Base-by-base conservation (phyloP, 1,139 yeast species). In the Zygoascus sp. region DNA sequence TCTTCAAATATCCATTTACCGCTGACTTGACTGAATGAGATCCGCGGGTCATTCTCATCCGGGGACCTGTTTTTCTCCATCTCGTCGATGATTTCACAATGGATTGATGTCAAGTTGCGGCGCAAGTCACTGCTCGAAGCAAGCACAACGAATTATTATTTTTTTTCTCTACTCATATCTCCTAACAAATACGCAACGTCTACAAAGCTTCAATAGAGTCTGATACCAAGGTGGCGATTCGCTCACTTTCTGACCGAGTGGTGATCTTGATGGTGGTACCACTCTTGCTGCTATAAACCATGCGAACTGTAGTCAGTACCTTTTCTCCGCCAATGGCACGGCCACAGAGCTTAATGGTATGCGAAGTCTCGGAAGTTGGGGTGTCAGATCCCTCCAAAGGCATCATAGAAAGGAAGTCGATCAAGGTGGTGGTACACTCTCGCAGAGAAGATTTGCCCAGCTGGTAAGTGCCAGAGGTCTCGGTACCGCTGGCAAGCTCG, bases 321-420 rank as follows among this genome's bases (percentile, higher is more conserved):
- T 82, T 83, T 39, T 70, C 75, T 46, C 89, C 92, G 67, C 76
- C 75, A 27, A 85, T 76, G 56, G 87, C 81, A 68, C 83, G 84
- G 62, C 97, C 98, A 61, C 77, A 84, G 57, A 89, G 70, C 69
- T 89, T 89, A 68, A 92, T 73, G 11, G 78, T 73, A 63, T 90
- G 97, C 20, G 70, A 59, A 30, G 81, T 74, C 8, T 83, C 71
- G 45, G 74, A 70, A 42, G 80, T 73, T 16, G 84, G 86, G 52
- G 71, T 72, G 56, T 86, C 95, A 13, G 85, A 73, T 30, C 88
- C 87, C 58, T 86, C 96, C 60, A 88, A 72, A 25, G 97, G 83
- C 72, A 84, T 77, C 80, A 84, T 77, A 45, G 74, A 73, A 51
- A 73, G 64, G 5, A 64, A 59, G 17, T 58, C 56, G 44, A 75